Base-by-base conservation (phyloP, 2,329 filamentous ascomycete genomes). In the Shiraia sp. region DNA sequence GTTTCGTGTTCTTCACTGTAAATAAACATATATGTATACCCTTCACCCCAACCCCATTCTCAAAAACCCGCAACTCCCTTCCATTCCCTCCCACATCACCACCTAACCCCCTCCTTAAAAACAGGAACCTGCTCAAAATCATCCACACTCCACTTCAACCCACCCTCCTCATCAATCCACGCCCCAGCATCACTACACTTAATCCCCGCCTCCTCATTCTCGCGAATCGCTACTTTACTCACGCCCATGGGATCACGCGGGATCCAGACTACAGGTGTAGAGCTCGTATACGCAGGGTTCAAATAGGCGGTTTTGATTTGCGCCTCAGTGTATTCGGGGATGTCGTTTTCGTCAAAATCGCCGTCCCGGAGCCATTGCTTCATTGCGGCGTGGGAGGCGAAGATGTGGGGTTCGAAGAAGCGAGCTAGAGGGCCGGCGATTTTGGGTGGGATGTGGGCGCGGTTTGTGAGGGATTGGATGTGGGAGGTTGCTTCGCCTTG, bases 331-430 rank as follows among this genome's bases (percentile, higher is more conserved):
- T 69, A 69, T 23, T 63, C 46, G 2, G 61, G 65, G 10, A 63
- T 48, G 36, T 66, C 56, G 9, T 65, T 60, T 15, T 61, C 53
- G 19, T 65, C 58, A 24, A 61, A 63, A 12, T 59, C 55, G 16
- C 59, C 64, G 6, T 66, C 61, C 8, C 49, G 47, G 1, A 70
- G 39, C 65, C 65, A 70, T 3, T 48, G 44, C 33, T 59, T 60
- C 61, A 70, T 63, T 2, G 62, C 66, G 2, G 53, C 55, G 32
- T 68, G 56, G 12, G 57, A 63, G 15, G 65, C 63, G 19, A 63
- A 68, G 12, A 68, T 49, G 17, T 68, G 65, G 10, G 66, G 66
- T 31, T 66, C 57, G 36, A 68, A 57, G 47, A 70, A 70, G 7
- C 48, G 53, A 3, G 66, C 63, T 7, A 69, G 9, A 1, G 65